Evolutionary conservation across 192 early-diverging fungal genomes (phyloP).

Genomic region (Geosiphon pyriformis): DNA sequence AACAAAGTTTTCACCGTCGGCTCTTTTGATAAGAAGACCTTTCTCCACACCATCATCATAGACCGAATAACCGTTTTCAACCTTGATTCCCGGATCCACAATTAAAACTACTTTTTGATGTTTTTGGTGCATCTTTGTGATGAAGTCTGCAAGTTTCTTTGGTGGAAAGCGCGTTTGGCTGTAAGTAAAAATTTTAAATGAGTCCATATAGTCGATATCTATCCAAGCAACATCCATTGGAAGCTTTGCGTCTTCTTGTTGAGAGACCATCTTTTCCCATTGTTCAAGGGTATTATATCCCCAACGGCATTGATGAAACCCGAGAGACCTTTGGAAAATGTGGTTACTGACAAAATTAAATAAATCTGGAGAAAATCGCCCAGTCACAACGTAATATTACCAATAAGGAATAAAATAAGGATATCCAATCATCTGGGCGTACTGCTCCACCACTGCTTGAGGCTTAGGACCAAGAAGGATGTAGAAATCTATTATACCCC

Average conservation of each 20-base stretch:
- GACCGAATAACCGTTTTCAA: conserved; percentile 40
- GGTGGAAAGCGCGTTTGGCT: conserved; percentile 51
- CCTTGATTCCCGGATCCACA: conserved; percentile 58
- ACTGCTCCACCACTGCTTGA: conserved; percentile 41
- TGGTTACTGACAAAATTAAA: not conserved
- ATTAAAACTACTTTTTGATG: conserved; percentile 60
- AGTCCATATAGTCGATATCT: conserved; percentile 71
- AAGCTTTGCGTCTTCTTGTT: conserved; percentile 49
- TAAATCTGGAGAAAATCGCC: not conserved
- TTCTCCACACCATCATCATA: conserved; percentile 45
- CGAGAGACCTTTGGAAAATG: conserved; percentile 35
- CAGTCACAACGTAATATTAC: conserved; percentile 14
- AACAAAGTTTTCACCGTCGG: conserved; percentile 44
- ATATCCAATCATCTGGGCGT: conserved; percentile 60
- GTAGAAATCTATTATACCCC: conserved; percentile 61
- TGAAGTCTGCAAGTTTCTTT: conserved; percentile 40
- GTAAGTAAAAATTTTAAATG: conserved; percentile 54
- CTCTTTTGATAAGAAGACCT: conserved; percentile 54
- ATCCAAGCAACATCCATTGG: conserved; percentile 63
- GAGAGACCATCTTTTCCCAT: conserved; percentile 48
- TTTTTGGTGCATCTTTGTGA: conserved; percentile 36
- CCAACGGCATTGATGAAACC: conserved; percentile 60
- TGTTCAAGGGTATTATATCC: conserved; percentile 53
- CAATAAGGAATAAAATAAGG: conserved; percentile 57
- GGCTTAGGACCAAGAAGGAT: conserved; percentile 54